These are phyloP conservation scores for Moesziomyces sp. DNA, from an alignment of 1,284 basidiomycete species.

Conservation along the genomic window DNA sequence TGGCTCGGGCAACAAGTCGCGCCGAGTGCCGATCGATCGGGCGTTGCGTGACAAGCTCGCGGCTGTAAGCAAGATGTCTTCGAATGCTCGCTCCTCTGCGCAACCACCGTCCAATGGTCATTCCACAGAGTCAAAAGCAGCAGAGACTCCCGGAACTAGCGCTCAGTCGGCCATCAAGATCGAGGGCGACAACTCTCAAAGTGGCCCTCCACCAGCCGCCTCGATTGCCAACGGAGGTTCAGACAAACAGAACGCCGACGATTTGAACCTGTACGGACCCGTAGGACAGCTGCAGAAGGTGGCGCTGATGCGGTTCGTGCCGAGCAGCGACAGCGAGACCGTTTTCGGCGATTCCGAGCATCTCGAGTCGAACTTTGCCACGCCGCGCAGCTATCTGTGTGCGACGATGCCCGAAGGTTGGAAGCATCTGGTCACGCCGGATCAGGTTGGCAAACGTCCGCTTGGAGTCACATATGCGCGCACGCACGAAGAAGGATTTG, in stretches of 20 bases:
- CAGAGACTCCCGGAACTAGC: conserved; percentile 26
- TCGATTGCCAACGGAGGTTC: conserved; percentile 5
- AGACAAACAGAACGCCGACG: conserved; percentile 28
- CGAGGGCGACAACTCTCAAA: conserved; percentile 13
- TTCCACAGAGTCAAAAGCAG: not conserved
- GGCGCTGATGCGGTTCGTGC: conserved; percentile 79
- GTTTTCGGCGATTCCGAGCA: conserved; percentile 45
- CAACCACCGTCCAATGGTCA: not conserved
- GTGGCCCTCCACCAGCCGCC: not conserved
- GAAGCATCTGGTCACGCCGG: conserved; percentile 14
- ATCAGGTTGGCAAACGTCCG: conserved; percentile 20
- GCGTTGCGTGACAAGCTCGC: conserved; percentile 42
- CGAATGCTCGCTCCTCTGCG: conserved; percentile 6
- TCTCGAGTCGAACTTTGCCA: conserved; percentile 46
- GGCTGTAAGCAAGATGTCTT: conserved; percentile 25
- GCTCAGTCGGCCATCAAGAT: conserved; percentile 35
- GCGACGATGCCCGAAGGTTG: conserved; percentile 18
- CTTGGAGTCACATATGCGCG: conserved; percentile 75
- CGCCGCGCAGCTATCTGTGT: conserved; percentile 46
- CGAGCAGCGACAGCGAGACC: conserved; percentile 38
- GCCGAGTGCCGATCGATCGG: conserved; percentile 30
- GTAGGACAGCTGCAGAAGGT: conserved; percentile 97
- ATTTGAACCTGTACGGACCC: conserved; percentile 75
- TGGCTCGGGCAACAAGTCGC: conserved; percentile 38
- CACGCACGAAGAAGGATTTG: conserved; percentile 81